Percentiles rank a stretch among this genome's conserved stretches.
Conservation (phyloP, 192 early-diverging fungal genomes). For the Gonapodya sp. region DNA sequence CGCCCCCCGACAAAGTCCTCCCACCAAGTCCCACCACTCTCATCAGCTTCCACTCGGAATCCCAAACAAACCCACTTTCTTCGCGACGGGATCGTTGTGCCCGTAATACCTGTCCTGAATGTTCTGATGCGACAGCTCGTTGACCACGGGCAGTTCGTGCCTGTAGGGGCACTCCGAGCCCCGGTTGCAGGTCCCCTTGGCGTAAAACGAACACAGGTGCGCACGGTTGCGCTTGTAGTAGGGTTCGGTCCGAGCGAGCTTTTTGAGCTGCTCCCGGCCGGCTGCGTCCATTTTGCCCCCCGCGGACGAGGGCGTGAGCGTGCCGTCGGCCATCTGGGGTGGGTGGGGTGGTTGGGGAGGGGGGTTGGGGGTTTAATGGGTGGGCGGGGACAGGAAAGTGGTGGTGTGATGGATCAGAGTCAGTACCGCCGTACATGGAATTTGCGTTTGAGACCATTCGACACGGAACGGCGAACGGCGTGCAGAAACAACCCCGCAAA, state of each 20-base stretch:
- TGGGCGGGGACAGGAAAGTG: too few species aligned
- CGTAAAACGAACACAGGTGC: conserved; percentile 93
- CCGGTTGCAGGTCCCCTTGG: conserved; percentile 87
- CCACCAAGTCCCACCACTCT: conserved; percentile 21
- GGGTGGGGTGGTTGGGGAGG: too few species aligned
- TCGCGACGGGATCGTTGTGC: conserved; percentile 87
- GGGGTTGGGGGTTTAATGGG: too few species aligned
- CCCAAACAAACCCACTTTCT: conserved; percentile 49
- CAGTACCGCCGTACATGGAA: too few species aligned
- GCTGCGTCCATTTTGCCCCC: conserved; percentile 55
- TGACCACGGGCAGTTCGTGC: conserved; percentile 77
- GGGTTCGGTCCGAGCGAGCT: conserved; percentile 74
- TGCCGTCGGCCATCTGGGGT: background rate
- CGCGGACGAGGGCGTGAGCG: background rate
- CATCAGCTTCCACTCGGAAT: conserved; percentile 26
- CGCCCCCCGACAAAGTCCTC: too few species aligned
- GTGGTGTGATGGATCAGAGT: too few species aligned
- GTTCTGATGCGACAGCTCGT: conserved; percentile 84
- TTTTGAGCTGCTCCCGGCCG: conserved; percentile 63
- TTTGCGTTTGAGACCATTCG: too few species aligned
- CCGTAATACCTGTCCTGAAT: conserved; percentile 93
- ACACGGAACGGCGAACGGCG: too few species aligned
- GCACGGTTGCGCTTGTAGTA: conserved; percentile 85
- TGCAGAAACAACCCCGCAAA: too few species aligned
- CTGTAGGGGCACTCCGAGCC: conserved; percentile 90